Percentiles rank a stretch among this genome's conserved stretches.
These are phyloP conservation scores for Singerocomus inundabilis DNA, from an alignment of 1,284 basidiomycete genomes.

Conservation along the genomic window DNA sequence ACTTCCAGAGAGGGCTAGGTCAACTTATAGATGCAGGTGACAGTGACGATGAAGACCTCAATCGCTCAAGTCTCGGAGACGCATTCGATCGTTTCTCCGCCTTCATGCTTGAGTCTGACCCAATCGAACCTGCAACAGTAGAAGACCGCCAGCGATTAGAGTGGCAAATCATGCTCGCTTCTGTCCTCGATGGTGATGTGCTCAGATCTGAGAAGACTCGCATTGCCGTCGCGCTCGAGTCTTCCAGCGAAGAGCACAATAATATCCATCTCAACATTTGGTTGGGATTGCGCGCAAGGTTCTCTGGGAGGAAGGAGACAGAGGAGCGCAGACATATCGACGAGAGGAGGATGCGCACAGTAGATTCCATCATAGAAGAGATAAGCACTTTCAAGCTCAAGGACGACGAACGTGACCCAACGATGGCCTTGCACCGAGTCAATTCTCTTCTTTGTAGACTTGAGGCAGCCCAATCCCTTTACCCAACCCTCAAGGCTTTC, in stretches of 20 bases:
- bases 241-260: constrained; percentile 67
- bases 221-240: constrained; percentile 72
- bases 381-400: constrained; percentile 69
- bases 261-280: constrained; percentile 73
- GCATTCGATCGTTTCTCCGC: constrained; percentile 51
- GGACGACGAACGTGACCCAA: constrained; percentile 43
- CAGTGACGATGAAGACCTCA: constrained; percentile 70
- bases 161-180: constrained; percentile 93
- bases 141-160: constrained; percentile 83
- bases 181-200: constrained; percentile 90
- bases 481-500: constrained; percentile 83
- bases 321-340: constrained; percentile 84
- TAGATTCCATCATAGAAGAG: constrained; percentile 84
- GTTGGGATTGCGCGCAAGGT: constrained; percentile 87
- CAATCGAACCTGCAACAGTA: constrained; percentile 58
- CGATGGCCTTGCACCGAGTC: constrained; percentile 68
- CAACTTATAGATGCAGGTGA: constrained; percentile 71
- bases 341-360: constrained; percentile 76
- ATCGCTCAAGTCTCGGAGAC: constrained; percentile 45
- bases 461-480: constrained; percentile 83
- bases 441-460: constrained; percentile 74
- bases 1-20: constrained; percentile 69
- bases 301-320: constrained; percentile 76
- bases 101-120: constrained; percentile 58
- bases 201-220: constrained; percentile 91